Conservation (phyloP, 768 basidiomycete genomes). For the Termitomyces sp. region DNA sequence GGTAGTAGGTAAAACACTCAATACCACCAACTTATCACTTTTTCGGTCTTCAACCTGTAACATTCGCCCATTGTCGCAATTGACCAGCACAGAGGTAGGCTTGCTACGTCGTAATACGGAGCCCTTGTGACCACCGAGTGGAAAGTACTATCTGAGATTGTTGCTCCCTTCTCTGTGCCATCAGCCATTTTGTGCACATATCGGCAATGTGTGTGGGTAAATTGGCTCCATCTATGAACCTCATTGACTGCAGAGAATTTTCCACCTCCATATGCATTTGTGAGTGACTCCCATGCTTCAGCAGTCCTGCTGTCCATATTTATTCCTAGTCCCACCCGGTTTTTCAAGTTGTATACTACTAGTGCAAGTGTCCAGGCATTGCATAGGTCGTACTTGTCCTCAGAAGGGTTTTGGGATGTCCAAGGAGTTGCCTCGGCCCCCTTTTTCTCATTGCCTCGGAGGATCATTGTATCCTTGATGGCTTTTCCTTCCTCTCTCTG, state of each 20-base stretch:
- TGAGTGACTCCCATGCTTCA: slow-evolving; percentile 9
- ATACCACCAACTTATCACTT: too few relatives aligned
- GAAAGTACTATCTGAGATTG: slow-evolving; percentile 8
- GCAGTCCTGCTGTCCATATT: slow-evolving; percentile 16
- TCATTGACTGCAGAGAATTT: slow-evolving; percentile 3
- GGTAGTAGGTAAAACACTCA: too few relatives aligned
- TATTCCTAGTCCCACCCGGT: slow-evolving; percentile 17
- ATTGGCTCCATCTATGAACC: not conserved
- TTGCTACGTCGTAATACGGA: too few relatives aligned
- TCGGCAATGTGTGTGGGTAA: not conserved
- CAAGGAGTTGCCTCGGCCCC: not conserved
- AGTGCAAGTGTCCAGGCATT: not conserved
- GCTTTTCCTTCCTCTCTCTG: too few relatives aligned
- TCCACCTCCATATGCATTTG: slow-evolving; percentile 1
- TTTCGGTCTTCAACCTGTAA: too few relatives aligned
- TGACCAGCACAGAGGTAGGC: too few relatives aligned
- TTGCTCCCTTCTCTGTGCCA: slow-evolving; percentile 12
- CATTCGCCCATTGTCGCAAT: too few relatives aligned
- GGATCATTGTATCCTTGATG: too few relatives aligned
- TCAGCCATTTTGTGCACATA: slow-evolving; percentile 9
- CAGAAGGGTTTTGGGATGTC: slow-evolving; percentile 8
- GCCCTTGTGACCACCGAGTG: too few relatives aligned
- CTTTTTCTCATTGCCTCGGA: too few relatives aligned
- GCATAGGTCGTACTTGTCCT: slow-evolving; percentile 13
- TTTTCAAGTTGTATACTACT: slow-evolving; percentile 18